Conservation (phyloP, 2,329 filamentous ascomycete genomes). For the Nectriaceae sp. region DNA sequence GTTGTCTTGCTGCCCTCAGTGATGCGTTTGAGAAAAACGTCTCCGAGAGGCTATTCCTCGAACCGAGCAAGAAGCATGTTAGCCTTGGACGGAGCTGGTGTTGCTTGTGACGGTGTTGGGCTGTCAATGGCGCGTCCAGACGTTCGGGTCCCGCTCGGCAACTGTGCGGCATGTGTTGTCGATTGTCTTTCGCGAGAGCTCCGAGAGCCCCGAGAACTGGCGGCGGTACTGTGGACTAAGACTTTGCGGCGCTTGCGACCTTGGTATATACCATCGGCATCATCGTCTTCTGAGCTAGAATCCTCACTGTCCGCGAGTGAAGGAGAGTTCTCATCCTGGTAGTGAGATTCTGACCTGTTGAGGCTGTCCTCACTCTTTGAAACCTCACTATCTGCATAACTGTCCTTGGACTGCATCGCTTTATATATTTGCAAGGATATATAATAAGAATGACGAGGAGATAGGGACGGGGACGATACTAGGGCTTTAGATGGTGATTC, state of each 20-base stretch:
- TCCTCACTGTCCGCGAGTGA: neutral
- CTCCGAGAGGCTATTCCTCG: too few relatives aligned
- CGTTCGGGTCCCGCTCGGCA: slow-evolving; percentile 1
- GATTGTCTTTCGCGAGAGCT: neutral
- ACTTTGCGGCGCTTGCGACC: neutral
- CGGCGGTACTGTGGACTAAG: too few relatives aligned
- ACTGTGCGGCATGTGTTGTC: slow-evolving; percentile 1
- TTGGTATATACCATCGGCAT: neutral
- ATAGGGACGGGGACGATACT: neutral
- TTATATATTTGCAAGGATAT: slow-evolving; percentile 2
- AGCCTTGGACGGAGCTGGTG: neutral
- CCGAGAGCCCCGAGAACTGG: slow-evolving; percentile 3
- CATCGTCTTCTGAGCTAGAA: neutral
- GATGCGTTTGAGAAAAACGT: too few relatives aligned
- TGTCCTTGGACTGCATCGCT: slow-evolving; percentile 7
- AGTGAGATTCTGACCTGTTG: neutral
- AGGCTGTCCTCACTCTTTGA: slow-evolving; percentile 7
- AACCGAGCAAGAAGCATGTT: slow-evolving; percentile 7
- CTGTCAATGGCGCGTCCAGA: slow-evolving; percentile 2
- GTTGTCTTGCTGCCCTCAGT: too few relatives aligned
- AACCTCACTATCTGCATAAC: slow-evolving; percentile 6
- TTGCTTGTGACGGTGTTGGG: slow-evolving; percentile 9
- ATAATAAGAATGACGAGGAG: slow-evolving; percentile 4
- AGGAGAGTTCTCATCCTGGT: neutral
- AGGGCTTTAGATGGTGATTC: neutral